These are phyloP conservation scores for Coemansia sp. DNA, from an alignment of 192 early-diverging fungal genomes.

Conservation along the genomic window DNA sequence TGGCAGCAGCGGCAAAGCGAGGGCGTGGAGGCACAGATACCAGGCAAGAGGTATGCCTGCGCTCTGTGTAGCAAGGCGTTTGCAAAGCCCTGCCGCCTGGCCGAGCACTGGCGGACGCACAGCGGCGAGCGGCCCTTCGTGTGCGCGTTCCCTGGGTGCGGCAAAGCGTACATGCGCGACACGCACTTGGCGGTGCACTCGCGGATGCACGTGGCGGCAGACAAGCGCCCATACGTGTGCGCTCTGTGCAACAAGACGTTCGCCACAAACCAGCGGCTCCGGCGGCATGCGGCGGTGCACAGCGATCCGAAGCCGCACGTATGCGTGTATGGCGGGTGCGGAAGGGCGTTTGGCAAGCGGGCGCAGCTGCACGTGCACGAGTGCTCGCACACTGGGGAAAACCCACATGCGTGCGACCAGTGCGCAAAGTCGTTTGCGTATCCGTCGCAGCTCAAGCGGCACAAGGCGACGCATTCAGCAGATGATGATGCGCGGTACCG, in stretches of 20 bases:
- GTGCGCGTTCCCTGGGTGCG: constrained; percentile 67
- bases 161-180: constrained; percentile 67
- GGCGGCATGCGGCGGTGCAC: constrained; percentile 54
- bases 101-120: constrained; percentile 67
- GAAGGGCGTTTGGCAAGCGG: constrained; percentile 47
- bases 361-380: constrained; percentile 47
- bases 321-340: constrained; percentile 38
- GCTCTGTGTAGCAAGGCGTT: constrained; percentile 29
- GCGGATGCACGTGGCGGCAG: constrained; percentile 14
- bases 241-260: constrained; percentile 38
- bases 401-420: constrained; percentile 42
- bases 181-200: constrained; percentile 32
- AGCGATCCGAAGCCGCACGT: constrained; percentile 19
- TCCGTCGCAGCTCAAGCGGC: constrained; percentile 47
- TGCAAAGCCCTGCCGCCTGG: constrained; percentile 33
- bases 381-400: constrained; percentile 39
- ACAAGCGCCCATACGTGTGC: constrained; percentile 27
- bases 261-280: constrained; percentile 52
- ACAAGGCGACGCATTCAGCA: constrained; percentile 18
- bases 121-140: constrained; percentile 74
- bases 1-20: background rate
- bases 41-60: constrained; percentile 27
- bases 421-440: constrained; percentile 41
- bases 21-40: constrained; percentile 1
- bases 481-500: constrained; percentile 24